phyloP scores from a whole-genome alignment of 1,139 yeast genomes.

The Hyphopichia burtonii region DNA sequence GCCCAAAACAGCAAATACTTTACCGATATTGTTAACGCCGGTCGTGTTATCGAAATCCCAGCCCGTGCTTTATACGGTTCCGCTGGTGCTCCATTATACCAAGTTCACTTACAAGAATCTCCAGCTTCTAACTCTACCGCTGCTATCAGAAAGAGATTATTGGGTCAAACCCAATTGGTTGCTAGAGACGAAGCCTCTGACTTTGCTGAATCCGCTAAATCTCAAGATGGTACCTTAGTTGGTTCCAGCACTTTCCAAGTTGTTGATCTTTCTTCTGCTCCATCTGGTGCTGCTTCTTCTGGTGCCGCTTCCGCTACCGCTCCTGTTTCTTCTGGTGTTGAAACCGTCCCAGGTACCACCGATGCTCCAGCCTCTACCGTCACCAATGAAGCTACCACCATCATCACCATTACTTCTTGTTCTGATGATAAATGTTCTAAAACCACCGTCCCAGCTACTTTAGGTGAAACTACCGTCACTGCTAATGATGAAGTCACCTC shows the following conservation, averaged over 20 bases:
- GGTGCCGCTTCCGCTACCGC: constrained; percentile 10
- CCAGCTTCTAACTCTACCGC: constrained; percentile 43
- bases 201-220: constrained; percentile 29
- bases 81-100: constrained; percentile 26
- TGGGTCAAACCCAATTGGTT: constrained; percentile 10
- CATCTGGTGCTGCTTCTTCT: constrained; percentile 13
- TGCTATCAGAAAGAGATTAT: constrained; percentile 43
- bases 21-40: constrained; percentile 38
- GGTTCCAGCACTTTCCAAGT: constrained; percentile 19
- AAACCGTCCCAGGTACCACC: constrained; percentile 8
- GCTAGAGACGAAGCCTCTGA: constrained; percentile 31
- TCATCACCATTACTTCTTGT: constrained; percentile 30
- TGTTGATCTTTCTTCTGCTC: constrained; percentile 15
- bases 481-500: constrained; percentile 15
- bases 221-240: constrained; percentile 26
- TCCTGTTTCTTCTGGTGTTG: constrained; percentile 9
- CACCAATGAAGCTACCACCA: constrained; percentile 24
- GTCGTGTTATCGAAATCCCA: constrained; percentile 33
- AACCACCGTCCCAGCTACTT: constrained; percentile 20
- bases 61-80: constrained; percentile 28
- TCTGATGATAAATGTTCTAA: constrained; percentile 18
- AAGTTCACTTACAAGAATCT: constrained; percentile 25
- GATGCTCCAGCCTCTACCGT: constrained; percentile 12
- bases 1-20: constrained; percentile 24
- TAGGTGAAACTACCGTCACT: constrained; percentile 21